Evolutionary conservation across 805 yeast species (phyloP), one percentile per base, ranked within the genome.

Genomic region (Starmerella roubikii): DNA sequence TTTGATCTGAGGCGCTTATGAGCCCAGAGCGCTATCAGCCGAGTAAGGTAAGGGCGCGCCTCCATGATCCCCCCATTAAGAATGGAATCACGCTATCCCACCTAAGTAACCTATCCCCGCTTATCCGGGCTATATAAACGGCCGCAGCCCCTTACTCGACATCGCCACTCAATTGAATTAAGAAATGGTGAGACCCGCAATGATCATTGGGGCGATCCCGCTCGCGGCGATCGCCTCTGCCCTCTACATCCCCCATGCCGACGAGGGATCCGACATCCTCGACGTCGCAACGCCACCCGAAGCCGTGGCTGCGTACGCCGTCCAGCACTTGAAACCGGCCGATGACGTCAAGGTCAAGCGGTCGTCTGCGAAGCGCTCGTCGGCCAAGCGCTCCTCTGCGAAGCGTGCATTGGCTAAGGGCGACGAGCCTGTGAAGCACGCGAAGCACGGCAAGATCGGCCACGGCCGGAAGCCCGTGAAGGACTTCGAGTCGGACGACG

Each of bases 181-280:
- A n/a, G n/a, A 16, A 30, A 52, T 52, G 55, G 55, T 52, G 40
- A 47, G 37, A 40, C 38, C 48, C 16, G 15, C 47, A n/a, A n/a
- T 45, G 27, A 30, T 50, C 15, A 40, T 52, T 22, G 50, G 51
- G 28, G 42, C 47, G 17, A 44, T 43, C 13, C 42, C 49, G 21
- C 40, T 45, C 28, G 44, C 38, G 6, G 37, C 41, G 15, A 31
- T 46, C 25, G 50, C 48, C 13, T 30, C 46, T 10, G 55, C 54
- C 8, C 46, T 52, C 28, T 52, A 40, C 35, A 42, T 50, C 18
- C 55, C 55, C 32, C 54, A 50, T 30, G 49, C 35, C 33, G 31
- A 6, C 24, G 48, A 41, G n/a, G 41, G 35, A 28, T 9, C 40
- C 23, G 35, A 32, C 11, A 4, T 31, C 7, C 44, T 40, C 37